phyloP scores from a whole-genome alignment of 495 filamentous ascomycete species.

The Annulohypoxylon maeteangense region DNA sequence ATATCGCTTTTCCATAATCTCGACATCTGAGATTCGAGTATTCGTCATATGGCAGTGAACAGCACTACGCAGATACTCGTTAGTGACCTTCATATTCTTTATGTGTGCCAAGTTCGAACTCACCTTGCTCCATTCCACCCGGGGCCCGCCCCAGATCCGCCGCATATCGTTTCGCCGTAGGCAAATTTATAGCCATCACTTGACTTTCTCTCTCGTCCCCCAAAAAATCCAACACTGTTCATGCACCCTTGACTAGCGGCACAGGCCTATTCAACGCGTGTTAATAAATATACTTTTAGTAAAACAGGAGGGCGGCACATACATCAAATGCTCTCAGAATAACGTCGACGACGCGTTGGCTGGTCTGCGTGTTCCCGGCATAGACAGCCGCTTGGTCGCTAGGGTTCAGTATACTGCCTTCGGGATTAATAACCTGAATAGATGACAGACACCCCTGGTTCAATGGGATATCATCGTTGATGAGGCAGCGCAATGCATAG shows the following conservation, averaged over 20 bases:
- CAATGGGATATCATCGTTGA: conserved; percentile 43
- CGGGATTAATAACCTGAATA: conserved; percentile 36
- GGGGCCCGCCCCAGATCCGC: conserved; percentile 73
- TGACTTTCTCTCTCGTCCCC: conserved; percentile 47
- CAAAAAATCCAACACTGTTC: conserved; percentile 43
- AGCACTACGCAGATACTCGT: conserved; percentile 50
- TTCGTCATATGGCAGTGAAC: conserved; percentile 81
- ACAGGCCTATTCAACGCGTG: conserved; percentile 23
- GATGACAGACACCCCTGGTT: conserved; percentile 46
- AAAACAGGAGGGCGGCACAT: neutral
- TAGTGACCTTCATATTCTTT: neutral
- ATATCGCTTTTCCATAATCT: conserved; percentile 76
- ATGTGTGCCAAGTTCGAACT: neutral
- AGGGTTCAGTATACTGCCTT: conserved; percentile 42
- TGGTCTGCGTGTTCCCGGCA: conserved; percentile 40
- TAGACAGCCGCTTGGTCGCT: conserved; percentile 40
- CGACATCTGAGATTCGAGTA: conserved; percentile 76
- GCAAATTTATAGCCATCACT: conserved; percentile 61
- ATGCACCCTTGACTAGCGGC: conserved; percentile 44
- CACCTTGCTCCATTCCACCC: conserved; percentile 68
- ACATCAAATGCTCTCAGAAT: conserved; percentile 44
- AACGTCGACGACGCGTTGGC: conserved; percentile 44
- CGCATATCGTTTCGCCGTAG: conserved; percentile 78
- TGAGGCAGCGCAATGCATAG: conserved; percentile 42
- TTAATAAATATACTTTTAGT: neutral